These are phyloP conservation scores for Trypanosoma mega DNA, from an alignment of 208 protist genomes.

Conservation along the genomic window DNA sequence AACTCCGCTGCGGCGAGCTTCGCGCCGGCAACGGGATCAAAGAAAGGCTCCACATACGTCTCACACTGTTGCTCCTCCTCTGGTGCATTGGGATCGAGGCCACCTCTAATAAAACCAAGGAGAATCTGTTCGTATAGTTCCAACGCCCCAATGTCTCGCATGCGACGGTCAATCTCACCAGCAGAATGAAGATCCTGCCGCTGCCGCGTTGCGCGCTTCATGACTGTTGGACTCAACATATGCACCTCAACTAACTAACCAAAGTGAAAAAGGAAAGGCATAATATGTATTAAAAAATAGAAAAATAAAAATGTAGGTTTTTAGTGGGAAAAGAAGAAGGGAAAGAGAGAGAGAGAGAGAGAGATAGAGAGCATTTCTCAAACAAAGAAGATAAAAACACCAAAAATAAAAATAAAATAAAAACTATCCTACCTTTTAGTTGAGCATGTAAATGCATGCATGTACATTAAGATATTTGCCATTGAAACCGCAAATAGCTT, in stretches of 20 bases:
- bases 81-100: constrained; percentile 65
- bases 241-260: background rate
- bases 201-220: constrained; percentile 32
- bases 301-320: background rate
- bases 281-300: constrained; percentile 5
- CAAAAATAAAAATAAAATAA: background rate
- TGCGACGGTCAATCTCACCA: constrained; percentile 58
- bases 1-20: constrained; percentile 38
- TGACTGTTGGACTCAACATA: background rate
- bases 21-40: constrained; percentile 42
- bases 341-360: constrained; percentile 16
- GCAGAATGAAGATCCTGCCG: constrained; percentile 70
- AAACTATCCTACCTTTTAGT: background rate
- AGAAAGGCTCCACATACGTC: constrained; percentile 65
- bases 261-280: constrained; percentile 2
- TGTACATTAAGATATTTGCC: too few species aligned
- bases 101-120: constrained; percentile 64
- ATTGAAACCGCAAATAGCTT: too few species aligned
- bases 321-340: constrained; percentile 6
- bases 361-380: constrained; percentile 2
- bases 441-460: too few species aligned
- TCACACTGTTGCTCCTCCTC: constrained; percentile 55
- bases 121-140: constrained; percentile 86
- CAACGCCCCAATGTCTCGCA: constrained; percentile 67
- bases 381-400: constrained; percentile 3